Evolutionary conservation across 2,329 filamentous ascomycete genomes (phyloP).

Genomic region (Fusarium brevicatenulatum): DNA sequence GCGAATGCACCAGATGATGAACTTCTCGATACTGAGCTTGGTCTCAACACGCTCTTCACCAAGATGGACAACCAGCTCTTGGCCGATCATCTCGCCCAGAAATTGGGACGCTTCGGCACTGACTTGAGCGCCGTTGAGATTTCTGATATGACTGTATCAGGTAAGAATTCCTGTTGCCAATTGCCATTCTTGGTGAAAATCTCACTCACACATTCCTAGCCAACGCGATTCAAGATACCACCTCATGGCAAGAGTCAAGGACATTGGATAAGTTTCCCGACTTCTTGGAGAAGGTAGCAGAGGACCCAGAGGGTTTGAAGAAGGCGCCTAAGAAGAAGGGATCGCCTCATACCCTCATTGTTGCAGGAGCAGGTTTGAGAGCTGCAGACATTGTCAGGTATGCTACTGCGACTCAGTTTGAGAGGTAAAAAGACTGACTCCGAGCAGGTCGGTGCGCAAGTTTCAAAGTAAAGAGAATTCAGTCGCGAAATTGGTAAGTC

Average conservation of each 20-base stretch:
- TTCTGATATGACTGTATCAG: constrained; percentile 81
- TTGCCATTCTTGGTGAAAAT: not conserved
- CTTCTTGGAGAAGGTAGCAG: constrained; percentile 77
- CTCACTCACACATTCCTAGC: constrained; percentile 57
- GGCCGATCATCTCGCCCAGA: constrained; percentile 85
- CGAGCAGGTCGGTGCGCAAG: constrained; percentile 72
- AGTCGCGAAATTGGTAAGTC: constrained; percentile 79
- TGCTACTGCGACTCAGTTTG: constrained; percentile 2
- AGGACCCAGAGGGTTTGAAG: constrained; percentile 67
- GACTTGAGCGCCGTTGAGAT: constrained; percentile 87
- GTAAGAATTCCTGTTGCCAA: constrained; percentile 57
- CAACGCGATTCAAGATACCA: constrained; percentile 81
- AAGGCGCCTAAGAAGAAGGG: constrained; percentile 75
- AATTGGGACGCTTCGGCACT: constrained; percentile 79
- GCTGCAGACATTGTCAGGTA: constrained; percentile 86
- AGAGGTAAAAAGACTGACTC: constrained; percentile 26
- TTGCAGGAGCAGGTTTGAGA: constrained; percentile 85
- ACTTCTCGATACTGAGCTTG: constrained; percentile 72
- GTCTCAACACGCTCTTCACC: constrained; percentile 82
- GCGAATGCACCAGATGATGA: constrained; percentile 65
- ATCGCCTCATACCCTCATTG: constrained; percentile 84
- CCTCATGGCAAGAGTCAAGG: constrained; percentile 74
- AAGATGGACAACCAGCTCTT: constrained; percentile 85
- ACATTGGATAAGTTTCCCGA: constrained; percentile 77
- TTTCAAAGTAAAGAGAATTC: constrained; percentile 82